Evolutionary conservation across 345 rosid species (phyloP), one percentile per base, ranked within the genome.

Genomic region (Limnanthes douglasii): DNA sequence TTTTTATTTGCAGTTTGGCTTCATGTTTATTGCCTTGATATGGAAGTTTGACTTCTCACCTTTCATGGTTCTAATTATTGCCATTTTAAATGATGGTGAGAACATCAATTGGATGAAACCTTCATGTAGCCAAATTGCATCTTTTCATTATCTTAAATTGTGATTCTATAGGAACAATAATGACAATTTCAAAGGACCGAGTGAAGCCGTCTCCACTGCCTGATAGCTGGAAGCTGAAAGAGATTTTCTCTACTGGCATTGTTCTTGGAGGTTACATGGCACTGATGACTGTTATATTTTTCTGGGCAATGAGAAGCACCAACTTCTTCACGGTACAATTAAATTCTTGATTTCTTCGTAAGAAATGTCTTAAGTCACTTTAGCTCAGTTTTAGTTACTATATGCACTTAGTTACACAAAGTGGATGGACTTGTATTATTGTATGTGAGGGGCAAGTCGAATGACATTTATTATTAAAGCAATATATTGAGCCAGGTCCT

Each of bases 11-110:
- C 78, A 84, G 95, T 70, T 86, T 50, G 94, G 93, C 33, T 86
- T 86, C 65, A 51, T 80, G 96, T 68, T 77, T 33, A 75, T 84
- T 41, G 88, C 93, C 39, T 61, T 79, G 57, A 54, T 86, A 48
- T 86, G 96, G 96, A 56, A 72, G 61, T 86, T 77, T 4, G 94
- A 86, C 56, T 86, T 86, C 13, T 43, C 94, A 0, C 96, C 92
- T 10, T 77, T 86, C 75, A 81, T 86, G 96, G 88, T 86, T 57
- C 54, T 86, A 23, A 78, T 82, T 37, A 82, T 86, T 44, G 97
- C 94, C 41, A 82, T 86, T 39, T 62, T 82, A 34, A 86, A 82
- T 9, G 94, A 86, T 2, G 94, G 97, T 81, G 39, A 72, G 69
- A 34, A 31, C 15, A 31, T 66, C 64, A 75, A 72, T 48, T 59